Evolutionary conservation across 2,329 filamentous ascomycete species (phyloP), one percentile per base, ranked within the genome.

Genomic region (Dactylonectria estremocensis): DNA sequence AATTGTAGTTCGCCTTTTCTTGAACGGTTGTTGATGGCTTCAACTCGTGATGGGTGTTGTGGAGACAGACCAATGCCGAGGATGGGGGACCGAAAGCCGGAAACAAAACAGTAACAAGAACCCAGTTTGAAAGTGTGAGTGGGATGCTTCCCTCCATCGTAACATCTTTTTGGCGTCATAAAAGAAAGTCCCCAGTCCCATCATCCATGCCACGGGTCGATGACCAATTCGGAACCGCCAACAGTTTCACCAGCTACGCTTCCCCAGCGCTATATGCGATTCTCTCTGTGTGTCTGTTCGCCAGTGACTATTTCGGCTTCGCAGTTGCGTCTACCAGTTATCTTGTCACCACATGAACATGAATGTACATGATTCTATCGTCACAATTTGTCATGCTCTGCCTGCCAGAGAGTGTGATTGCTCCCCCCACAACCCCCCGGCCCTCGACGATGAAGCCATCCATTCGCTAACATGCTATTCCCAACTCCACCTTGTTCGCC

Each of bases 401-500:
- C 4, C 24, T 28, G 24, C 24, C 24, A 28, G 24, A 28, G 24
- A 28, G 24, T 7, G 7, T 28, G 24, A 28, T 28, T 28, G 24
- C 37, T 22, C 37, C 37, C n/a, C 22, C 11, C 16, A n/a, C n/a
- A n/a, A n/a, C 13, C 14, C 14, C 14, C 10, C 28, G n/a, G 31
- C 43, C 55, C 40, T 22, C 43, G 24, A 22, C 5, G 22, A 28
- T 24, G 46, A 49, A 49, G 22, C 46, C 55, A 43, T 28, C 14
- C 18, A 43, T 60, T 60, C 28, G 56, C 3, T 46, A 50, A 40
- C 40, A 18, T 24, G 10, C 10, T 11, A 33, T 18, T 37, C 20
- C 31, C 18, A 40, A 50, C 57, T 60, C 57, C 46, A 52, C 57
- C 50, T 18, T 35, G 57, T 31, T 52, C 46, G 46, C 57, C 57